These are phyloP conservation scores for Limnanthes douglasii DNA, from an alignment of 345 rosid genomes.

Conservation along the genomic window DNA sequence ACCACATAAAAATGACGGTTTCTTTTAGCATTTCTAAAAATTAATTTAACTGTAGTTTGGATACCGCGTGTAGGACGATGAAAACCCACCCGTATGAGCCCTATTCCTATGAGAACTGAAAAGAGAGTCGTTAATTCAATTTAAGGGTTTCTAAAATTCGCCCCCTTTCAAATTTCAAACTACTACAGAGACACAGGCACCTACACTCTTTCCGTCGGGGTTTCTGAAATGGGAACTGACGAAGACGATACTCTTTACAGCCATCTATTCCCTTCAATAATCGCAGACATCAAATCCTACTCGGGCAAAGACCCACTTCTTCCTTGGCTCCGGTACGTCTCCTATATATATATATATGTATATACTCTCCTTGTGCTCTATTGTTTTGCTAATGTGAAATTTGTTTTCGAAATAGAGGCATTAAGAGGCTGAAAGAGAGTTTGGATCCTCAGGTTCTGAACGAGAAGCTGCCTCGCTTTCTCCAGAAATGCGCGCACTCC, in stretches of 20 bases:
- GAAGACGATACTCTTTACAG: slow-evolving; percentile 16
- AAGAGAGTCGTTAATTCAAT: too few relatives aligned
- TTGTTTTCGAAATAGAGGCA: slow-evolving; percentile 41
- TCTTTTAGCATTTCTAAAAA: too few relatives aligned
- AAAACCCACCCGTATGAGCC: too few relatives aligned
- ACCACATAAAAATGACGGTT: too few relatives aligned
- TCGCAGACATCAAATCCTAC: slow-evolving; percentile 71
- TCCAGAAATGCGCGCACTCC: slow-evolving; percentile 63
- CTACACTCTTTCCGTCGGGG: too few relatives aligned
- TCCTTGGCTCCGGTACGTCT: slow-evolving; percentile 79
- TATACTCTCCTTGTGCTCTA: neutral
- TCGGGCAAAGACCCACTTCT: slow-evolving; percentile 71
- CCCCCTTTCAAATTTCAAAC: too few relatives aligned
- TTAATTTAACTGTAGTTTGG: too few relatives aligned
- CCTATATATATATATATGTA: neutral
- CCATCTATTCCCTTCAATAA: slow-evolving; percentile 46
- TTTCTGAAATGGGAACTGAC: too few relatives aligned
- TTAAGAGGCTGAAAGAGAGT: slow-evolving; percentile 58
- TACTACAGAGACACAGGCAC: too few relatives aligned
- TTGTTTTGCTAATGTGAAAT: slow-evolving; percentile 1
- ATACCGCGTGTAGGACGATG: too few relatives aligned
- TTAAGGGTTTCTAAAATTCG: too few relatives aligned
- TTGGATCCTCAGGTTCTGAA: slow-evolving; percentile 30
- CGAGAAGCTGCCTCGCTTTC: slow-evolving; percentile 80
- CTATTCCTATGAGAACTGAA: too few relatives aligned